Evolutionary conservation across 139 green algal genomes (phyloP).

Genomic region (Eudorina sp.): DNA sequence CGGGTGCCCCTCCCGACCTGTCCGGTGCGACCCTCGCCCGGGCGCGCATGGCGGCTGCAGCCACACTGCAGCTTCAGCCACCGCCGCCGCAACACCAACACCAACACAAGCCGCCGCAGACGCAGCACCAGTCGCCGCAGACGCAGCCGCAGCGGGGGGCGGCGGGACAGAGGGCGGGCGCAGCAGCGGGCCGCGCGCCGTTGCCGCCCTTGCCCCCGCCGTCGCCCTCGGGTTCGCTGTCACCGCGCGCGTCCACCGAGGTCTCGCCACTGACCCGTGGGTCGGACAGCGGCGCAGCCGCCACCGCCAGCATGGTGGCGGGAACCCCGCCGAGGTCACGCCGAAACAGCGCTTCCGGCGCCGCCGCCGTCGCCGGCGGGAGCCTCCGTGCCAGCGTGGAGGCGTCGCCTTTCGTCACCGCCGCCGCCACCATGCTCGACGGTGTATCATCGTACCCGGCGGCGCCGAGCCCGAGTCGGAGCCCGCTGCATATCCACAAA

Average conservation of each 20-base stretch:
- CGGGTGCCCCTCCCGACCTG: neutral
- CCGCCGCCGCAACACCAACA: neutral
- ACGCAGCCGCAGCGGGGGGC: too few relatives aligned
- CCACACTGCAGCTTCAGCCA: neutral
- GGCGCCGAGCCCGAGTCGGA: too few relatives aligned
- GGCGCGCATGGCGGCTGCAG: neutral
- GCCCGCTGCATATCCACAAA: neutral
- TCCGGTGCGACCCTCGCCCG: neutral
- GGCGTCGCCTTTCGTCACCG: neutral
- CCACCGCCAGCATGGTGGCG: neutral
- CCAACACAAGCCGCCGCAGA: neutral
- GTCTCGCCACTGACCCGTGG: too few relatives aligned
- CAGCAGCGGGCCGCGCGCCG: too few relatives aligned
- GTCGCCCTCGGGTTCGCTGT: neutral
- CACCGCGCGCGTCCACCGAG: neutral
- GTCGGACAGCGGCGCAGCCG: constrained; percentile 4
- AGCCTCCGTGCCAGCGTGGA: too few relatives aligned
- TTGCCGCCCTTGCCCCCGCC: neutral
- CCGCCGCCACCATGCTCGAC: too few relatives aligned
- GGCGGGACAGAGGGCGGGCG: too few relatives aligned
- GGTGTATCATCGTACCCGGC: too few relatives aligned
- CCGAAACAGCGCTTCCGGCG: neutral
- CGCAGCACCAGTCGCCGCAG: neutral
- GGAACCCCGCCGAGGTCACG: neutral
- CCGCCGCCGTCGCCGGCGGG: neutral